A percentile compares a stretch with the other conserved stretches of the same genome.
These are phyloP conservation scores for Blastosporella zonata DNA, from an alignment of 1,284 basidiomycete genomes.

Conservation along the genomic window DNA sequence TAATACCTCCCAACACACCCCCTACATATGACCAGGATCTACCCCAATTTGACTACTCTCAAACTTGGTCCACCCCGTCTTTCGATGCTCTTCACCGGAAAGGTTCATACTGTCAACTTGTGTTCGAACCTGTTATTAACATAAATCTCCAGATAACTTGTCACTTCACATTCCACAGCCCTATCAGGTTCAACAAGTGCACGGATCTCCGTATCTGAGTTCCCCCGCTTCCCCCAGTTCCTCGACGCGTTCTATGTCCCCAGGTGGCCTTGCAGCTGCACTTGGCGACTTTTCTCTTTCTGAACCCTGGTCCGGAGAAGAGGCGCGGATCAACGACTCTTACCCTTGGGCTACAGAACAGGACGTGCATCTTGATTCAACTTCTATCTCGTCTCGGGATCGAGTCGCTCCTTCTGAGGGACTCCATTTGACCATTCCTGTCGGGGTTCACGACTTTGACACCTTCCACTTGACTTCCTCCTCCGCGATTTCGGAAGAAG, in stretches of 20 bases:
- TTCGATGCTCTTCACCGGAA: neutral
- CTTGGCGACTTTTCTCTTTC: neutral
- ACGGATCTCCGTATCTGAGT: neutral
- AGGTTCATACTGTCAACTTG: neutral
- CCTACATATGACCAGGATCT: neutral
- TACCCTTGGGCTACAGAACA: neutral
- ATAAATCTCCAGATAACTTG: neutral
- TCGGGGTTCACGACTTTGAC: neutral
- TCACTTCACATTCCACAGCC: neutral
- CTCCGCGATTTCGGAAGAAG: constrained; percentile 1
- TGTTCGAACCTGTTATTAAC: neutral
- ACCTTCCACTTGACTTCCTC: neutral
- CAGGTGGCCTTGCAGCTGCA: constrained; percentile 1
- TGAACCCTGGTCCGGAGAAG: neutral
- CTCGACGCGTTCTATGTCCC: constrained; percentile 9
- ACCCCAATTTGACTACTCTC: neutral
- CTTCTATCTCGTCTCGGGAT: neutral
- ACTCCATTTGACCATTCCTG: constrained; percentile 3
- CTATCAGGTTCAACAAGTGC: neutral
- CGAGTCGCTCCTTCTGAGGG: neutral
- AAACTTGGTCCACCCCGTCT: neutral
- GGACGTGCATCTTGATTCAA: neutral
- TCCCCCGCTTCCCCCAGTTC: constrained; percentile 7
- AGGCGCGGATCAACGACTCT: no score
- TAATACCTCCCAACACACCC: constrained; percentile 6